Evolutionary conservation across 2,329 filamentous ascomycete species (phyloP), one percentile per base, ranked within the genome.

Genomic region (Tricladium varicosporioides): DNA sequence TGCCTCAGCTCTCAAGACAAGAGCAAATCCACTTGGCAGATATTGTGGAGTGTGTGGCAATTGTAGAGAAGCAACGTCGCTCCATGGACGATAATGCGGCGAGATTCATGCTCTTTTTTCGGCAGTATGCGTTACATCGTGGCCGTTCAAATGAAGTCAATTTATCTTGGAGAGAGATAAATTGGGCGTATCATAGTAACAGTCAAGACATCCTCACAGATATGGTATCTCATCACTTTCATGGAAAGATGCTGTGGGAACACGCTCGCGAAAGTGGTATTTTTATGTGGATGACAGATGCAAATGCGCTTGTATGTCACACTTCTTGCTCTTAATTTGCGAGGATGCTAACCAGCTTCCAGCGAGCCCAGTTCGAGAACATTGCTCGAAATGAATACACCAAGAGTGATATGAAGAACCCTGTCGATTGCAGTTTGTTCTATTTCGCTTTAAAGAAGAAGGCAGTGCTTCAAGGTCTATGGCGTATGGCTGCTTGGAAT

Each of bases 371-470:
- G 68, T 92, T 99, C 61, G 94, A 99, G 70, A 75, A 85, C n/a
- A 83, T 99, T 46, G 95, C 92, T 31, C 86, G 92, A 45, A 96
- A 94, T 62, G 92, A 97, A 69, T 99, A 97, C 72, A 92, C 91
- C 14, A 91, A 90, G 63, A 86, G 85, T 18, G 91, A 96, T 32
- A 82, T 89, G 56, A 94, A 92, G 71, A 93, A 96, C 65, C 94
- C 94, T 0, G 84, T 96, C 8, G 89, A 96, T 67, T 97, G 94
- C 73, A 91, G 88, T 63, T 76, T 99, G 8, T 96, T 89, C 74
- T 99, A 97, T 71, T 80, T 99, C 15, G 93, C 95, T 0, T 80
- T 99, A 11, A 84, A 82, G 63, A 97, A 97, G 76, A 99, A 99
- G 72, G 81, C 88, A 2, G 88, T 97, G 0, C 81, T 99, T 1